These are phyloP conservation scores for Phytophthora pinifolia DNA, from an alignment of 352 stramenopile genomes.

Conservation along the genomic window DNA sequence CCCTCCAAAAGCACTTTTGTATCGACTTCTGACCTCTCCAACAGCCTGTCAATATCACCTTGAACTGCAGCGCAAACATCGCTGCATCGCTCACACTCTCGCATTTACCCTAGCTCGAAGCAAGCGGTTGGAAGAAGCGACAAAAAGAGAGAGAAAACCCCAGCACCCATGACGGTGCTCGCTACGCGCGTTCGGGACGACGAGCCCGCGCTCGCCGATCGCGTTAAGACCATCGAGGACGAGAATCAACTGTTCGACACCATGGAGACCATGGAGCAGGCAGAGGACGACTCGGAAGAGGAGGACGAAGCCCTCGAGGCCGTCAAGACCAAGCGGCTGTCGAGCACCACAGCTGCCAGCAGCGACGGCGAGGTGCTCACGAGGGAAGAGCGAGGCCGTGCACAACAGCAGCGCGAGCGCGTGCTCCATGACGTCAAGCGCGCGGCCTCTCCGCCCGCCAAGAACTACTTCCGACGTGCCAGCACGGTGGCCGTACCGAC, in stretches of 20 bases:
- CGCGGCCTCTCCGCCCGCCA: slow-evolving; percentile 7
- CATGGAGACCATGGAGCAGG: slow-evolving; percentile 5
- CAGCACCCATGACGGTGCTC: slow-evolving; percentile 17
- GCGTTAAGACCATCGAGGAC: slow-evolving; percentile 34
- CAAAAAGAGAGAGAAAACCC: slow-evolving; percentile 1
- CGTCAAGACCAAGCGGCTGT: slow-evolving; percentile 25
- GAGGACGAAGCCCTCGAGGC: slow-evolving; percentile 6
- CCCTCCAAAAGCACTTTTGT: no score
- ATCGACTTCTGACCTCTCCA: no score
- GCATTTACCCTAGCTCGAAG: slow-evolving; percentile 13
- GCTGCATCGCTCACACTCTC: slow-evolving; percentile 17
- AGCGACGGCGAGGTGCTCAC: slow-evolving; percentile 26
- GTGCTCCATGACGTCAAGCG: slow-evolving; percentile 12
- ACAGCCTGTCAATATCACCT: no score
- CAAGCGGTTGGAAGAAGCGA: neutral
- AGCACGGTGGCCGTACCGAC: slow-evolving; percentile 50
- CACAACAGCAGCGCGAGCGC: slow-evolving; percentile 15
- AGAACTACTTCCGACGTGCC: slow-evolving; percentile 44
- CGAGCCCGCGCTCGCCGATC: slow-evolving; percentile 4
- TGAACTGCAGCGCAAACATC: slow-evolving; percentile 7
- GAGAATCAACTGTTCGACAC: slow-evolving; percentile 24
- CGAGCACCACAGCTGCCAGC: slow-evolving; percentile 23
- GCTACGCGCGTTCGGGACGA: slow-evolving; percentile 16
- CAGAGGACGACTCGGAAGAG: slow-evolving; percentile 12
- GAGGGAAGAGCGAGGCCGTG: slow-evolving; percentile 16